Conservation (phyloP, 495 filamentous ascomycete species). For the Tuber melanosporum region DNA sequence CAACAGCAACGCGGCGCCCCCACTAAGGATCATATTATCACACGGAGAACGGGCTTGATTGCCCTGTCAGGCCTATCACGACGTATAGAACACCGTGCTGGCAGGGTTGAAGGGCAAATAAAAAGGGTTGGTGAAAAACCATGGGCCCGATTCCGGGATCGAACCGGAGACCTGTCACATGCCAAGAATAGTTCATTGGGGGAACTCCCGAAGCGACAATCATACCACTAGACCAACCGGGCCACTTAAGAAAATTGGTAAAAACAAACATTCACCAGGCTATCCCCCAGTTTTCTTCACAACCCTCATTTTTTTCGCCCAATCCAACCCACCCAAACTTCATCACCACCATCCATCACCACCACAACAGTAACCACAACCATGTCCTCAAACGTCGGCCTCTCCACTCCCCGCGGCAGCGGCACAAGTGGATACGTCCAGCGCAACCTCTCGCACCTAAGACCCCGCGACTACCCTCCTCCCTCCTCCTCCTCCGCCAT, state of each 20-base stretch:
- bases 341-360: conserved; percentile 7
- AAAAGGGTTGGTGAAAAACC: conserved; percentile 6
- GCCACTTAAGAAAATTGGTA: background rate
- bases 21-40: no score
- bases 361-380: conserved; percentile 7
- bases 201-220: conserved; percentile 35
- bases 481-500: conserved; percentile 53
- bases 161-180: conserved; percentile 37
- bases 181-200: conserved; percentile 30
- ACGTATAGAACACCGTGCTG: background rate
- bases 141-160: conserved; percentile 34
- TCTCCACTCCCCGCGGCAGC: conserved; percentile 86
- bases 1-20: no score
- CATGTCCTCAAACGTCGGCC: conserved; percentile 98
- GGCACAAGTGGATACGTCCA: conserved; percentile 97
- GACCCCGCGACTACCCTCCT: conserved; percentile 69
- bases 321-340: conserved; percentile 4
- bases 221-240: conserved; percentile 36
- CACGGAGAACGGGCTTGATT: no score
- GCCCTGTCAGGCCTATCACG: no score
- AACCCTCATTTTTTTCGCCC: background rate
- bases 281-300: background rate
- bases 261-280: background rate
- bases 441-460: conserved; percentile 81
- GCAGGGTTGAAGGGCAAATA: background rate